Evolutionary conservation across 805 yeast species (phyloP).

Genomic region (Starmerella sp.): DNA sequence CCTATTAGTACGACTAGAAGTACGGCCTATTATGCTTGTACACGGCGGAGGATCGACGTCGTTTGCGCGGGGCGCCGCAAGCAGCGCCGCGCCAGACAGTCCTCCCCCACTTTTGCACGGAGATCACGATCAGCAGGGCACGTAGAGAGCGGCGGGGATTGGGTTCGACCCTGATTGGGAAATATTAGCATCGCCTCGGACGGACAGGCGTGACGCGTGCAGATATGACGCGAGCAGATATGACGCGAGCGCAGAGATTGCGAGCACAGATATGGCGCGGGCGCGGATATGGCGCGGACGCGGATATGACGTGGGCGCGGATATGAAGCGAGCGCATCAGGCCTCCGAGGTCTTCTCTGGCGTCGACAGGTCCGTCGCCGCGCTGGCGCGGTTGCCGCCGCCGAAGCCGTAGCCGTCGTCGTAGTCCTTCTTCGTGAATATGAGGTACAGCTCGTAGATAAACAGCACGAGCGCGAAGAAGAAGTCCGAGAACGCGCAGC

Average conservation of each 20-base stretch:
- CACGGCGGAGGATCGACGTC: too few relatives aligned
- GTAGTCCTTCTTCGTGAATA: not conserved
- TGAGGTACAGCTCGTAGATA: slow-evolving; percentile 1
- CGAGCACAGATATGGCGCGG: not conserved
- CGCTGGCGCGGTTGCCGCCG: not conserved
- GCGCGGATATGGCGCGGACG: not conserved
- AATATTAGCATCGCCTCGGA: not conserved
- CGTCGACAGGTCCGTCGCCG: not conserved
- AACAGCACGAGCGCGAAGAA: not conserved
- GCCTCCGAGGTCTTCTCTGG: not conserved
- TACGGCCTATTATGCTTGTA: too few relatives aligned
- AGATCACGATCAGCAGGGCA: not conserved
- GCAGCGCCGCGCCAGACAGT: too few relatives aligned
- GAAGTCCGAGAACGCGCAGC: slow-evolving; percentile 3
- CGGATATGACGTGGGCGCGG: not conserved
- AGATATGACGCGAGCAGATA: not conserved
- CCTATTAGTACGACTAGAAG: too few relatives aligned
- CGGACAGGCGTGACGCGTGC: not conserved
- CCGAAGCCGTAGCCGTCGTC: not conserved
- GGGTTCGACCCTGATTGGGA: not conserved
- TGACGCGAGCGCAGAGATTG: too few relatives aligned
- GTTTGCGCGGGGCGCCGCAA: too few relatives aligned
- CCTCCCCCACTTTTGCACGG: too few relatives aligned
- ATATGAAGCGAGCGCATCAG: not conserved
- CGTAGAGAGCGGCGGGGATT: not conserved